Evolutionary conservation across 371 early-diverging fungal species (phyloP).

Genomic region (Synchytrium microbalum): DNA sequence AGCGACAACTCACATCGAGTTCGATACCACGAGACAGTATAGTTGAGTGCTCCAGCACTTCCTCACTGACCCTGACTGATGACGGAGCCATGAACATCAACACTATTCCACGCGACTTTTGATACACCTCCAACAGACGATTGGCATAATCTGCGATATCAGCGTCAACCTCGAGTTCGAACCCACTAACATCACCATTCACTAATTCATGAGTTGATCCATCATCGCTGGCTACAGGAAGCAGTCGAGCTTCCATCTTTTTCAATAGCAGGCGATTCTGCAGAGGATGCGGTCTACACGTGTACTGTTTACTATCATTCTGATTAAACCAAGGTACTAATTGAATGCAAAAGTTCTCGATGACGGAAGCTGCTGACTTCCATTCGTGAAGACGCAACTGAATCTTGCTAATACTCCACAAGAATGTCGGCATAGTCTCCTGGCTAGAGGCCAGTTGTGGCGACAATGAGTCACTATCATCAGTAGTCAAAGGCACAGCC

Average conservation of each 20-base stretch:
- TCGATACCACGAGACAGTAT: background rate
- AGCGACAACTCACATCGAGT: background rate
- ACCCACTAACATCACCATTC: constrained; percentile 58
- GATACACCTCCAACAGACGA: constrained; percentile 56
- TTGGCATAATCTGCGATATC: constrained; percentile 63
- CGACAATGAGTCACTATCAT: background rate
- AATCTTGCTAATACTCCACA: background rate
- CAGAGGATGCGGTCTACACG: background rate
- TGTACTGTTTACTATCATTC: constrained; percentile 10
- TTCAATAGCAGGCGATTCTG: constrained; percentile 13
- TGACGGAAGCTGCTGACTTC: background rate
- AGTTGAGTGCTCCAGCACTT: background rate
- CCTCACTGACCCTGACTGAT: background rate
- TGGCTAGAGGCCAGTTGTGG: background rate
- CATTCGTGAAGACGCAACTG: background rate
- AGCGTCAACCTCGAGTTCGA: constrained; percentile 59
- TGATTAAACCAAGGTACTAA: background rate
- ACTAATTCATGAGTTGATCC: constrained; percentile 28
- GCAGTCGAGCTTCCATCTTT: constrained; percentile 12
- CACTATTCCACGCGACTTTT: constrained; percentile 48
- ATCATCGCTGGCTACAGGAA: background rate
- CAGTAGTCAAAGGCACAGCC: constrained; percentile 55
- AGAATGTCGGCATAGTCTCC: background rate
- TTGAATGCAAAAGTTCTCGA: constrained; percentile 1
- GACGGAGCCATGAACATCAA: constrained; percentile 8